phyloP scores from a whole-genome alignment of 2,329 filamentous ascomycete genomes.

The Fusarium luffae region DNA sequence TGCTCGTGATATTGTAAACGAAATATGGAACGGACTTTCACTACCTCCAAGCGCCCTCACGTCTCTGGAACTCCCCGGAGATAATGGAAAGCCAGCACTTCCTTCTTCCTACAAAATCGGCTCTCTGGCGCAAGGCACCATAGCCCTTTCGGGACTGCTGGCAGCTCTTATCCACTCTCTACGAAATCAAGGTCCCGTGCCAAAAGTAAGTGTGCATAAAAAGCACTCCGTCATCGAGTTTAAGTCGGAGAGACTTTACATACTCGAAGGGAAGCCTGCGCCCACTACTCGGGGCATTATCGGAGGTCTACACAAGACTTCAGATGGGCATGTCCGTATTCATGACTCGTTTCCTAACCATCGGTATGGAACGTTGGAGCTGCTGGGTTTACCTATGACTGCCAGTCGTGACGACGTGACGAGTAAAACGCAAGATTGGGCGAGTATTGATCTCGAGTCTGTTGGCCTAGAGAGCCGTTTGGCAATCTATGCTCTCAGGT shows the following conservation, averaged over 20 bases:
- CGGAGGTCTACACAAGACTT: background rate
- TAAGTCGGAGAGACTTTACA: background rate
- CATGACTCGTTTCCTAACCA: conserved; percentile 3
- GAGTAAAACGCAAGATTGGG: background rate
- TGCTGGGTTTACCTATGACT: background rate
- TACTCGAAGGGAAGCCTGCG: background rate
- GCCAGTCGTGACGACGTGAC: background rate
- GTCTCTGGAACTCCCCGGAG: background rate
- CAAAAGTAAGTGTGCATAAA: background rate
- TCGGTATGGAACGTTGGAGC: background rate
- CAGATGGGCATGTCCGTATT: background rate
- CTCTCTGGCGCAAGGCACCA: background rate
- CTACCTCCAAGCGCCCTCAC: background rate
- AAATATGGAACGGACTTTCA: background rate
- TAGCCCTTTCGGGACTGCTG: background rate
- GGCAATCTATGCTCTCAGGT: background rate
- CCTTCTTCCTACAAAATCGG: background rate
- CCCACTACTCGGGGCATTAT: background rate
- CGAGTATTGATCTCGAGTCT: background rate
- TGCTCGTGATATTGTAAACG: background rate
- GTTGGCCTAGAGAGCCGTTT: background rate
- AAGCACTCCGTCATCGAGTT: background rate
- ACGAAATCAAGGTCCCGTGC: background rate
- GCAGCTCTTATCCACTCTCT: background rate
- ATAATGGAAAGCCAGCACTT: background rate